These are phyloP conservation scores for Penicillium macrosclerotiorum DNA, from an alignment of 495 filamentous ascomycete genomes.

Conservation along the genomic window DNA sequence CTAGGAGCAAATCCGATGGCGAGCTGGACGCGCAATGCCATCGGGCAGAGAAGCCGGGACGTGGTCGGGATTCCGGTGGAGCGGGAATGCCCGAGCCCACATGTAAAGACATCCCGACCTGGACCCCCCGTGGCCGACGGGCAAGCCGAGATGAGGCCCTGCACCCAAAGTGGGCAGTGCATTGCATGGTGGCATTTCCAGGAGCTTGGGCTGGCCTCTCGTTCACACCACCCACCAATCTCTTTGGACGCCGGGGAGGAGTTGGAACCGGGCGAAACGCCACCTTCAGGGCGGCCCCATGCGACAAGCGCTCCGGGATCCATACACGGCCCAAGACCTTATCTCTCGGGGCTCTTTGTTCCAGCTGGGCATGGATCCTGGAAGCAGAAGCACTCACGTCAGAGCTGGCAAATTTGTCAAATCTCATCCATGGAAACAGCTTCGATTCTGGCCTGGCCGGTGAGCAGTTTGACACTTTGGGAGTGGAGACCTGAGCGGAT, in stretches of 20 bases:
- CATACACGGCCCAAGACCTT: constrained; percentile 11
- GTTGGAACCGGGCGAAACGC: no score
- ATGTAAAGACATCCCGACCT: constrained; percentile 18
- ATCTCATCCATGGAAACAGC: no score
- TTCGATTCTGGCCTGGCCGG: constrained; percentile 15
- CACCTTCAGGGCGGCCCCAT: no score
- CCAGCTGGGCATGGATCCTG: constrained; percentile 1
- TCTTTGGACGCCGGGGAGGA: no score
- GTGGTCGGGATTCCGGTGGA: constrained; percentile 29
- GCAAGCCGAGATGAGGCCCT: constrained; percentile 13
- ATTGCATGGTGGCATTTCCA: neutral
- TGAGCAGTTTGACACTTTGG: constrained; percentile 17
- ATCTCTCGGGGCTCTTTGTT: constrained; percentile 6
- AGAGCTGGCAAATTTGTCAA: constrained; percentile 3
- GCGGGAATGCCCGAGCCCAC: constrained; percentile 20
- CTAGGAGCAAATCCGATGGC: constrained; percentile 9
- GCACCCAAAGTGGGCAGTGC: neutral
- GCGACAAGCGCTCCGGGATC: neutral
- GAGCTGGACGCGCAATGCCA: constrained; percentile 11
- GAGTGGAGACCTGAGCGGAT: constrained; percentile 7
- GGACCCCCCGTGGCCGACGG: constrained; percentile 12
- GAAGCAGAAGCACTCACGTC: constrained; percentile 12
- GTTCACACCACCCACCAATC: no score
- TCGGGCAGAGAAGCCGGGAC: constrained; percentile 23
- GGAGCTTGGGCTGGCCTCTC: no score